Evolutionary conservation across 176 grass and related monocot species (phyloP).

Genomic region (Aegilops speltoides): DNA sequence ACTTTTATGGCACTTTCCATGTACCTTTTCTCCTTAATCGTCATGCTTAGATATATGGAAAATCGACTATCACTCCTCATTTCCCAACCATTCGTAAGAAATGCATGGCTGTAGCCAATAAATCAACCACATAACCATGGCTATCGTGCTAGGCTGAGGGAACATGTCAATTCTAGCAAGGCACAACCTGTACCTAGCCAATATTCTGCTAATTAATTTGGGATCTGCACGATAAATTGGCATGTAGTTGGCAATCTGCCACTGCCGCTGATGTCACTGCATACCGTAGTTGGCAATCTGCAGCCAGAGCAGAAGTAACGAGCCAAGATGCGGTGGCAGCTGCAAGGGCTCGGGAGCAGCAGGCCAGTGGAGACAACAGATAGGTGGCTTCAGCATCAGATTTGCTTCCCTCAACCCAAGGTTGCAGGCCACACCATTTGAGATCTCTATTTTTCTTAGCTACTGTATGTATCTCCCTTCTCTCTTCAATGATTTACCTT

Average conservation of each 20-base stretch:
- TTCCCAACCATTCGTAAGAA: background rate
- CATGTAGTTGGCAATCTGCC: too few relatives aligned
- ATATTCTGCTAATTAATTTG: background rate
- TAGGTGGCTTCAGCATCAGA: background rate
- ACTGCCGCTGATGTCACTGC: too few relatives aligned
- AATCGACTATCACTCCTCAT: background rate
- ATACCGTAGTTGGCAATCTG: too few relatives aligned
- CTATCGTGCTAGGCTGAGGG: slow-evolving; percentile 24
- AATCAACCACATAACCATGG: background rate
- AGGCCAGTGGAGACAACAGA: background rate
- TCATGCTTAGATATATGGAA: background rate
- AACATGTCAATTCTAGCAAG: slow-evolving; percentile 16
- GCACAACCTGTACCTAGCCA: background rate
- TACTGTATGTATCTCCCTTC: background rate
- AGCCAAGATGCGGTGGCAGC: background rate
- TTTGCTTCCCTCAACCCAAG: background rate
- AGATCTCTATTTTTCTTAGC: background rate
- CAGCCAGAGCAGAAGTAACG: background rate
- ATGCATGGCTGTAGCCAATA: background rate
- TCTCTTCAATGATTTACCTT: background rate
- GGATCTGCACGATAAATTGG: too few relatives aligned
- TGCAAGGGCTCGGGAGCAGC: background rate
- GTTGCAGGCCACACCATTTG: background rate
- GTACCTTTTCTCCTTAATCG: background rate
- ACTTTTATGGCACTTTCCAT: background rate